phyloP scores from a whole-genome alignment of 768 basidiomycete genomes.

The Piloderma croceum region DNA sequence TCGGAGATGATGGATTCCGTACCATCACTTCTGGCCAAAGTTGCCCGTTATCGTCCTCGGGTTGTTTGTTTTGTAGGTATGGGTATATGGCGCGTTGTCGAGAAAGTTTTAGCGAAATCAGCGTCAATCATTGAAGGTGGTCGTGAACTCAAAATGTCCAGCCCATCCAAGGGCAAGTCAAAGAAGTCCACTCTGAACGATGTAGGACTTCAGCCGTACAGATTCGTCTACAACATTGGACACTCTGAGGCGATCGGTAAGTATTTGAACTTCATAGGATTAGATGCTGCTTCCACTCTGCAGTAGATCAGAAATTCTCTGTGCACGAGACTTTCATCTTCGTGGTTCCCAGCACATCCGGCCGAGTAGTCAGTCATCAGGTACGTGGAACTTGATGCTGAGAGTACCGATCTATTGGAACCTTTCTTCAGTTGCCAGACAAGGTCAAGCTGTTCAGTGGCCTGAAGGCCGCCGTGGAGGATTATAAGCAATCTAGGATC shows the following conservation, averaged over 20 bases:
- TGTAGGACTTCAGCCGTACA: slow-evolving; percentile 48
- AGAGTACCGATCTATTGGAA: background rate
- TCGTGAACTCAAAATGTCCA: background rate
- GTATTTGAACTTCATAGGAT: background rate
- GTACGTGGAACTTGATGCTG: too few relatives aligned
- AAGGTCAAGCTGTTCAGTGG: slow-evolving; percentile 39
- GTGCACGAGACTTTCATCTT: slow-evolving; percentile 62
- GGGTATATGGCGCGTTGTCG: slow-evolving; percentile 47
- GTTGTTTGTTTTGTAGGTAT: slow-evolving; percentile 79
- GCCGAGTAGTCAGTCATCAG: slow-evolving; percentile 65
- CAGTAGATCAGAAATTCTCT: background rate
- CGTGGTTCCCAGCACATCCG: slow-evolving; percentile 73
- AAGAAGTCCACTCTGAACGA: slow-evolving; percentile 9
- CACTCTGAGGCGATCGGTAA: slow-evolving; percentile 24
- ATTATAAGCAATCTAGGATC: slow-evolving; percentile 16
- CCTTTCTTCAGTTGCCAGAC: slow-evolving; percentile 33
- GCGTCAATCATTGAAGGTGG: slow-evolving; percentile 9
- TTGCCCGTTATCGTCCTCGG: slow-evolving; percentile 49
- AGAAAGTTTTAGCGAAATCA: slow-evolving; percentile 31
- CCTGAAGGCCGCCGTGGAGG: slow-evolving; percentile 25
- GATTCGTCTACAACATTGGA: slow-evolving; percentile 46
- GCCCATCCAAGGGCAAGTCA: slow-evolving; percentile 3
- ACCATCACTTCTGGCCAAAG: slow-evolving; percentile 53
- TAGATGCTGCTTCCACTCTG: background rate
- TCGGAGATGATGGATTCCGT: slow-evolving; percentile 51